phyloP scores from a whole-genome alignment of 2,329 filamentous ascomycete species.

The Laburnicola sp. region DNA sequence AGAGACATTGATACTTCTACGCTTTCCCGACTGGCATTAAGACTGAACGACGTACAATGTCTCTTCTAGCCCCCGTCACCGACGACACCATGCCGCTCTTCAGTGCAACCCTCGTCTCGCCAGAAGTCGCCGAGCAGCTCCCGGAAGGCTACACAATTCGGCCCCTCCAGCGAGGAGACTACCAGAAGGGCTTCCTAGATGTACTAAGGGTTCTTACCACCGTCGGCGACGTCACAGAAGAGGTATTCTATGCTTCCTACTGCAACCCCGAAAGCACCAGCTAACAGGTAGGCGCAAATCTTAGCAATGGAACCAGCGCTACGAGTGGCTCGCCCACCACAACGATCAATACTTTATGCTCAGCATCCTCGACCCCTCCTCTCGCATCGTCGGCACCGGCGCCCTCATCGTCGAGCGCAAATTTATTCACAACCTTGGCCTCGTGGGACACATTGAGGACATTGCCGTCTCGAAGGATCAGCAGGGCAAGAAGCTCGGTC shows the following conservation, averaged over 20 bases:
- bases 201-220: slow-evolving; percentile 89
- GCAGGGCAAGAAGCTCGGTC: slow-evolving; percentile 94
- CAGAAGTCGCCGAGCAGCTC: slow-evolving; percentile 69
- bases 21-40: background rate
- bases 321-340: slow-evolving; percentile 75
- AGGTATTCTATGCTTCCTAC: slow-evolving; percentile 45
- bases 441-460: slow-evolving; percentile 95
- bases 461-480: slow-evolving; percentile 94
- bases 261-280: background rate
- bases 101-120: slow-evolving; percentile 73
- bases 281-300: background rate
- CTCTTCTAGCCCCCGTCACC: slow-evolving; percentile 20
- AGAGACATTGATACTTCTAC: background rate
- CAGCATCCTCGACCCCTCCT: slow-evolving; percentile 75
- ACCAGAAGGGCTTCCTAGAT: slow-evolving; percentile 80
- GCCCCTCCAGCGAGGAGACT: slow-evolving; percentile 77
- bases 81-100: slow-evolving; percentile 66
- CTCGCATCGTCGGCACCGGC: slow-evolving; percentile 83
- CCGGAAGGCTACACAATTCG: slow-evolving; percentile 83
- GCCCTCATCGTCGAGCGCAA: slow-evolving; percentile 91
- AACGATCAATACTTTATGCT: slow-evolving; percentile 83
- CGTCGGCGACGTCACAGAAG: slow-evolving; percentile 80
- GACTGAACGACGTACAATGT: slow-evolving; percentile 9
- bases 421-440: slow-evolving; percentile 80
- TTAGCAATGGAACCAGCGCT: slow-evolving; percentile 70